Conservation (phyloP, 1,284 basidiomycete species). For the Boletus smithii region DNA sequence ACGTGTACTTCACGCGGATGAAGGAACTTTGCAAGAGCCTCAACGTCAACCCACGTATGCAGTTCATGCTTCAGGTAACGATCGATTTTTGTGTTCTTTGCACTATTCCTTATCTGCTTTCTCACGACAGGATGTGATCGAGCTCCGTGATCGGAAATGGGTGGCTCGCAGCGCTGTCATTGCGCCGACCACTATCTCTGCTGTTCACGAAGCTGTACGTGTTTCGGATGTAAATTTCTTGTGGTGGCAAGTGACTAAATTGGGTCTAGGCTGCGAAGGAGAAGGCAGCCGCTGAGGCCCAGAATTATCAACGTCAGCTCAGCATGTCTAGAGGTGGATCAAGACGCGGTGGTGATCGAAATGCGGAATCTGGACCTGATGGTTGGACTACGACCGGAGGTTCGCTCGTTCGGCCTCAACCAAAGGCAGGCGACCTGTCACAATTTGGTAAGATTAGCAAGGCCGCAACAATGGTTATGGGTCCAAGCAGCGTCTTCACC, state of each 20-base stretch:
- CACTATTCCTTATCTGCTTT: constrained; percentile 9
- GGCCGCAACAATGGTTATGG: constrained; percentile 61
- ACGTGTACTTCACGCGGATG: constrained; percentile 92
- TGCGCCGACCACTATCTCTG: constrained; percentile 86
- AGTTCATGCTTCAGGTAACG: constrained; percentile 90
- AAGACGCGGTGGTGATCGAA: constrained; percentile 78
- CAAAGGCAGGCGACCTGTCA: constrained; percentile 84
- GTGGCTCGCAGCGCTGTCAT: constrained; percentile 66
- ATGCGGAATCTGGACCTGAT: constrained; percentile 58
- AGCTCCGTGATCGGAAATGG: constrained; percentile 86
- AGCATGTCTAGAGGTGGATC: constrained; percentile 80
- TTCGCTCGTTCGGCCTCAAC: constrained; percentile 54
- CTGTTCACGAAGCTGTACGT: constrained; percentile 83
- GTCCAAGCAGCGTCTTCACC: constrained; percentile 75
- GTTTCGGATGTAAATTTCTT: constrained; percentile 6
- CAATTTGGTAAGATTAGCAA: constrained; percentile 86
- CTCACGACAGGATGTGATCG: constrained; percentile 72
- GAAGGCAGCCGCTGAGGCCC: constrained; percentile 64
- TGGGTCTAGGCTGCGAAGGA: constrained; percentile 60
- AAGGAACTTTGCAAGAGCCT: constrained; percentile 71
- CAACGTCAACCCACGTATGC: constrained; percentile 83
- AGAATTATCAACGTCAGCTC: constrained; percentile 46
- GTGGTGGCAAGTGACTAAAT: constrained; percentile 12
- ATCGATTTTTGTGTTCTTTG: not conserved
- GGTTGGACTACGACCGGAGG: constrained; percentile 85